Evolutionary conservation across 2,329 filamentous ascomycete genomes (phyloP), one percentile per base, ranked within the genome.

Genomic region (Alternaria atra): DNA sequence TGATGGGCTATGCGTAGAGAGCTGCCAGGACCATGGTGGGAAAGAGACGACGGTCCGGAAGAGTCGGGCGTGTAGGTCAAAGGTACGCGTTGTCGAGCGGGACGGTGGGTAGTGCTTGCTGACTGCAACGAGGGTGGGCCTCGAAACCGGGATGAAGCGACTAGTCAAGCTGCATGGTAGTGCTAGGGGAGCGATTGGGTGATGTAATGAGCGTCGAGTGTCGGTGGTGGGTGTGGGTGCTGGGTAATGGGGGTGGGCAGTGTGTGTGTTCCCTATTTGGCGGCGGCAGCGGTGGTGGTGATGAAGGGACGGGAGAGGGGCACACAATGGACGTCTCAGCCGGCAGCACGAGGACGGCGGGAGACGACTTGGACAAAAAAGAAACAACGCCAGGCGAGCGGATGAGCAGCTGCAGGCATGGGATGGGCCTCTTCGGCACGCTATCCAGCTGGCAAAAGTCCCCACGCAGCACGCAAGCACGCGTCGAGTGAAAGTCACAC

Each of bases 21-120:
- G 65, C 64, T 66, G 69, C 67, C 67, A 63, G 48, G 69, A 77
- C 70, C 77, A 79, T 79, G 64, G 68, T 78, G 66, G 46, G 63
- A 60, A 46, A 60, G 61, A 44, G 30, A 47, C 42, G 55, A 56
- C 42, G 54, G 58, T 39, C 42, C 46, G 51, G 51, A 52, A 52
- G 40, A 32, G 37, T 63, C 27, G 46, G 53, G 52, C 54, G 56
- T 54, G 55, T 43, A 48, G 34, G 48, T 30, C 58, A 52, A 53
- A 43, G 60, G 29, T 27, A 60, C 34, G 59, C 35, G 56, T 46
- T 54, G 56, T 40, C 35, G 56, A 55, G 62, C 59, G 52, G 58
- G 44, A 39, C 32, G 46, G 54, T 50, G 23, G 50, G 52, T 50
- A n/a, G 46, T 50, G 46, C 46, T 50, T 42, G 61, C 39, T 61